phyloP scores from a whole-genome alignment of 495 filamentous ascomycete species.

The Delitschia confertaspora region DNA sequence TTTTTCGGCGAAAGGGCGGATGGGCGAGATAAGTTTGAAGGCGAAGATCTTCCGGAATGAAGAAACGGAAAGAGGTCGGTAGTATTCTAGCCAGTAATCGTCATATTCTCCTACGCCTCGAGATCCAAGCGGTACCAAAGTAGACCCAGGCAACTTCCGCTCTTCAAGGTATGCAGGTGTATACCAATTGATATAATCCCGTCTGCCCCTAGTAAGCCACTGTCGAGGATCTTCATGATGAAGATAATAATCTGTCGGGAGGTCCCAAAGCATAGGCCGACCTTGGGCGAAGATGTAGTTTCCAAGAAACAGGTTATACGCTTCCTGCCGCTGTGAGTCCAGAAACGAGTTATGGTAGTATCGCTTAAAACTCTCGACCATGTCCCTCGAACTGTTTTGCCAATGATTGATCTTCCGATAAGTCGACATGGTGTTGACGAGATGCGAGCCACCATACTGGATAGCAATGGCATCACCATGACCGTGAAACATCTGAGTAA shows the following conservation, averaged over 20 bases:
- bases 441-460: conserved; percentile 93
- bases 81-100: conserved; percentile 98
- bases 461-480: conserved; percentile 96
- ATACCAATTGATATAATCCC: conserved; percentile 78
- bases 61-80: conserved; percentile 74
- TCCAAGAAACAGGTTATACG: conserved; percentile 94
- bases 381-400: conserved; percentile 93
- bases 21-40: conserved; percentile 79
- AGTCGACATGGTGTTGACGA: conserved; percentile 98
- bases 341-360: conserved; percentile 99
- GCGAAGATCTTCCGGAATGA: conserved; percentile 83
- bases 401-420: conserved; percentile 98
- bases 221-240: conserved; percentile 76
- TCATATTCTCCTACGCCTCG: conserved; percentile 65
- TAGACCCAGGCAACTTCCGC: conserved; percentile 29
- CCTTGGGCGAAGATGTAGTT: conserved; percentile 90
- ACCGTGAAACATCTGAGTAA: conserved; percentile 95
- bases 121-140: conserved; percentile 32
- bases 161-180: conserved; percentile 64
- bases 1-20: conserved; percentile 69
- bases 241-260: conserved; percentile 91
- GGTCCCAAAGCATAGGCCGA: conserved; percentile 95
- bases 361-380: conserved; percentile 98
- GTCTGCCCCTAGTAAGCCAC: conserved; percentile 56
- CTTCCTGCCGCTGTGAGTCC: conserved; percentile 91